phyloP scores from a whole-genome alignment of 202 grass and related monocot species.

The Saccharum hybrid region DNA sequence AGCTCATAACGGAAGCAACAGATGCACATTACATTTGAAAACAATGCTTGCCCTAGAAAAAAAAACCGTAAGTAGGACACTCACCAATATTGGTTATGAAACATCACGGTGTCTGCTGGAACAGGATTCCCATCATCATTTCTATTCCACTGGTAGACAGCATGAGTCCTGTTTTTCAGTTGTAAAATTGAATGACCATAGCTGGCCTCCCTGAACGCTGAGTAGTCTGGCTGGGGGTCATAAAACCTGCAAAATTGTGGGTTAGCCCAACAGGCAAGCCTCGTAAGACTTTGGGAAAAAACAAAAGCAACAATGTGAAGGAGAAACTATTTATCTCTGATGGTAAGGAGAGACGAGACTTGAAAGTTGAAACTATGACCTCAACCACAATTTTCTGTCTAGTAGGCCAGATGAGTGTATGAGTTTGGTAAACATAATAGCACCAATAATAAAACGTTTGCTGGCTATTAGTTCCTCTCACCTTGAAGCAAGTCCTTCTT shows the following conservation, averaged over 20 bases:
- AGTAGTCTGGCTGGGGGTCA: conserved; percentile 91
- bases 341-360: background rate
- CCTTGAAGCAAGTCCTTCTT: conserved; percentile 91
- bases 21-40: background rate
- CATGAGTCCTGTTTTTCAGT: conserved; percentile 92
- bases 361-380: background rate
- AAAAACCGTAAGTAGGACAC: background rate
- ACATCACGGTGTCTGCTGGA: conserved; percentile 68
- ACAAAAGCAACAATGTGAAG: background rate
- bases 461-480: conserved; percentile 7
- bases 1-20: background rate
- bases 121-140: conserved; percentile 85
- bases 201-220: conserved; percentile 92
- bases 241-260: conserved; percentile 54
- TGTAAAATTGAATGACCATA: conserved; percentile 88
- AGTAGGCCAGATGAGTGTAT: background rate
- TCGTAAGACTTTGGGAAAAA: background rate
- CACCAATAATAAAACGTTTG: background rate
- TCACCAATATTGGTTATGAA: conserved; percentile 93
- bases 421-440: background rate
- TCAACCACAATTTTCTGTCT: background rate
- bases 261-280: conserved; percentile 11
- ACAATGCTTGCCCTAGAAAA: background rate
- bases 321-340: background rate
- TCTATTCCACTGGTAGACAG: conserved; percentile 83